phyloP scores from a whole-genome alignment of 345 rosid genomes.

The Populus euphratica region DNA sequence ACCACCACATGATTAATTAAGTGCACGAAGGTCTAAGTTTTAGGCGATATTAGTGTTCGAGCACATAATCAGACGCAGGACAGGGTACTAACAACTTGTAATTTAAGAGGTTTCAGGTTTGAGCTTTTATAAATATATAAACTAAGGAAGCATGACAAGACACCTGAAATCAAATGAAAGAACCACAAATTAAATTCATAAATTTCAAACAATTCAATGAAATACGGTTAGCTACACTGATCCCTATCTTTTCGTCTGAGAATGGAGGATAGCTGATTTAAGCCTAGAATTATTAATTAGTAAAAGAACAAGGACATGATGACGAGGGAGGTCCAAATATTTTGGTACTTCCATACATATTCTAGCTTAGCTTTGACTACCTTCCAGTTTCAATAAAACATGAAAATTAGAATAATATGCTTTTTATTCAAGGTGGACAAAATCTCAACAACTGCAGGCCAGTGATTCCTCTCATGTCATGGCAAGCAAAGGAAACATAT shows the following conservation, averaged over 20 bases:
- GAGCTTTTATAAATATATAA: neutral
- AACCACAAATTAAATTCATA: neutral
- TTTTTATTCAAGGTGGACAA: neutral
- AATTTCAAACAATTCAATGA: neutral
- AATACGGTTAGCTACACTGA: neutral
- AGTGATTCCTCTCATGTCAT: neutral
- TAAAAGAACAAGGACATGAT: neutral
- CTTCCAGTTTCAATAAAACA: neutral
- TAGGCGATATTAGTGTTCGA: neutral
- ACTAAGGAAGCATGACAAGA: too few relatives aligned
- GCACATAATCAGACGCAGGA: neutral
- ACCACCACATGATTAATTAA: constrained; percentile 2
- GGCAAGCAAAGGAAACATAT: neutral
- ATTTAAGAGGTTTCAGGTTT: neutral
- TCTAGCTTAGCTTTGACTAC: neutral
- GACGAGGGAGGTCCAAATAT: neutral
- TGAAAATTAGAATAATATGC: neutral
- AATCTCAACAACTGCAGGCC: neutral
- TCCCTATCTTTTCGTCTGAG: too few relatives aligned
- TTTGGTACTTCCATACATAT: neutral
- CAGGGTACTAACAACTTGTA: neutral
- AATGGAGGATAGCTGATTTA: neutral
- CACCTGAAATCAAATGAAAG: neutral
- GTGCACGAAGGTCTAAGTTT: neutral
- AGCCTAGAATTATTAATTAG: neutral